Conservation (phyloP, 2,329 filamentous ascomycete genomes). For the Arthrobotrys iridis region DNA sequence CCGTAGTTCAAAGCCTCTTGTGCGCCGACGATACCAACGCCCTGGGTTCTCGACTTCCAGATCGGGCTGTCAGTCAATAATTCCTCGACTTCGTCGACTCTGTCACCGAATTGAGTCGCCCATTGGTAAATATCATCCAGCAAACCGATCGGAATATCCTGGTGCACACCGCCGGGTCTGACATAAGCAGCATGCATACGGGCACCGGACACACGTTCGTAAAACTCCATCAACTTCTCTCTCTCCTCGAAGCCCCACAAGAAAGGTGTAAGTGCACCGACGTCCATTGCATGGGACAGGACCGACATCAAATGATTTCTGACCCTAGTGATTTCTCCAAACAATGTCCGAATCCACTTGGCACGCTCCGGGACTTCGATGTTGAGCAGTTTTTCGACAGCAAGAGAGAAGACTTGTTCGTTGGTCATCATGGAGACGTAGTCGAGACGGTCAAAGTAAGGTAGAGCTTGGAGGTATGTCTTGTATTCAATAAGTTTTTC, state of each 20-base stretch:
- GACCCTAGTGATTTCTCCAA: conserved; percentile 91
- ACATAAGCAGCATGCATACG: conserved; percentile 97
- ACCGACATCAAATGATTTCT: conserved; percentile 99
- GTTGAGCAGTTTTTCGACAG: conserved; percentile 97
- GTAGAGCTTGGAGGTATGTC: conserved; percentile 96
- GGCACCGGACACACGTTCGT: conserved; percentile 97
- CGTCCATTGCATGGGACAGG: conserved; percentile 73
- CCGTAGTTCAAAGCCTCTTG: conserved; percentile 96
- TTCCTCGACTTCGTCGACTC: conserved; percentile 98
- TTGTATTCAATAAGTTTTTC: conserved; percentile 99
- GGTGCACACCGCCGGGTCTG: conserved; percentile 92
- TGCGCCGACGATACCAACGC: conserved; percentile 88
- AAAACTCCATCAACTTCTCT: conserved; percentile 99
- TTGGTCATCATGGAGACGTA: conserved; percentile 99
- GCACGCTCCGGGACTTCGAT: conserved; percentile 93
- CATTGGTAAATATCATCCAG: conserved; percentile 99
- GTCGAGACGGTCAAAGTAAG: conserved; percentile 98
- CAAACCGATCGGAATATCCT: conserved; percentile 91
- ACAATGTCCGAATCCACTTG: conserved; percentile 96
- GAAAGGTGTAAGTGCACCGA: conserved; percentile 96
- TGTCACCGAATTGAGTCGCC: conserved; percentile 98
- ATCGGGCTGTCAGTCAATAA: conserved; percentile 99
- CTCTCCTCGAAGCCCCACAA: conserved; percentile 99
- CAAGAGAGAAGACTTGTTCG: conserved; percentile 95
- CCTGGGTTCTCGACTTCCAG: conserved; percentile 93